Conservation (phyloP, 179 eudicot species). For the Beta corolliflora region DNA sequence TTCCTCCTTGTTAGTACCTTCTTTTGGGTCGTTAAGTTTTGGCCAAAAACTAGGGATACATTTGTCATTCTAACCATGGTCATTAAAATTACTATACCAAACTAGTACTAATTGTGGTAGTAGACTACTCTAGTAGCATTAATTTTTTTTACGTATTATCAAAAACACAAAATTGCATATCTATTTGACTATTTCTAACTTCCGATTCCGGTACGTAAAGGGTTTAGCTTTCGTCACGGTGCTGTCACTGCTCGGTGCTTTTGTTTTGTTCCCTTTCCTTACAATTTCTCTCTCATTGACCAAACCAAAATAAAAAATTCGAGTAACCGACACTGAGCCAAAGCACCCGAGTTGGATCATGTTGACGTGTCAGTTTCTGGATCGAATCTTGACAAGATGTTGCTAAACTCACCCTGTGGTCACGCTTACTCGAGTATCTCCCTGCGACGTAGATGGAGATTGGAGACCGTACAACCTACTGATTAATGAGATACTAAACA, state of each 20-base stretch:
- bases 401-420: neutral
- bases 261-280: neutral
- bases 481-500: neutral
- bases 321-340: conserved; percentile 23
- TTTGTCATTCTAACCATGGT: neutral
- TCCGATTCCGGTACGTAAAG: neutral
- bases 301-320: neutral
- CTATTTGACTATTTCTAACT: no score
- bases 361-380: neutral
- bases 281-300: neutral
- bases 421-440: neutral
- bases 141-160: no score
- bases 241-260: conserved; percentile 8
- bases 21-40: neutral
- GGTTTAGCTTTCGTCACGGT: neutral
- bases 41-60: neutral
- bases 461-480: neutral
- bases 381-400: neutral
- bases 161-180: no score
- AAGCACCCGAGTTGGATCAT: neutral
- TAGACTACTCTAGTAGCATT: no score
- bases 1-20: neutral
- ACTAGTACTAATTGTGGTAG: no score
- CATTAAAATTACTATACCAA: no score
- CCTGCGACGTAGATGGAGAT: neutral